Base-by-base conservation (phyloP, 768 basidiomycete genomes). In the Boletales sp. region DNA sequence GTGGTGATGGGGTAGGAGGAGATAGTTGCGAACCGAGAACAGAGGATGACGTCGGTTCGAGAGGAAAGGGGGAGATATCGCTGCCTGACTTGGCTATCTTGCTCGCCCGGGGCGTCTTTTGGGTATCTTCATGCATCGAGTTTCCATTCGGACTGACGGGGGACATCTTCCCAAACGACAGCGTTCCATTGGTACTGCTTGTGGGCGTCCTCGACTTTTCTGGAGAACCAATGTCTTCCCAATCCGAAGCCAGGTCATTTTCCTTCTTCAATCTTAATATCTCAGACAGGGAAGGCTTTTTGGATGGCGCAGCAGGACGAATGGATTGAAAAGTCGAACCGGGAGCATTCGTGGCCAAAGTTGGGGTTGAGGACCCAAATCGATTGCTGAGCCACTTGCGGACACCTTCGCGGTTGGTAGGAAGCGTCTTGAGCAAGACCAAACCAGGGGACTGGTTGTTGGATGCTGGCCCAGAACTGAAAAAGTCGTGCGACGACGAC, bases 351-450 rank as follows among this genome's bases (percentile, higher is more conserved):
- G 72, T 69, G 45, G 66, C 61, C 21, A 72, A 64, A 45, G 74
- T 64, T 3, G 73, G 69, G 8, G 74, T 60, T 31, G 72, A 73
- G 2, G 78, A 70, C 8, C 77, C 69, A 50, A 80, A 79, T 65
- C 81, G 82, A 40, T 66, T 81, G 55, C 73, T 85, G 39, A 90
- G 65, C 89, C 89, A 91, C 58, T 86, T 87, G 66, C 83, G 85
- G 21, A 90, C 89, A 19, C 83, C 88, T 45, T 87, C 84, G 17
- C 87, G 74, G 17, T 81, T 88, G 65, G 81, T 87, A 2, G 89
- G 89, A 41, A 91, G 71, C 76, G 35, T 68, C 62, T 60, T 70
- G 67, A 52, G 68, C 59, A 56, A n/a, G n/a, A n/a, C n/a, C n/a
- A n/a, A n/a, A n/a, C n/a, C 60, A 19, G 74, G 59, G 8, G 74